Base-by-base conservation (phyloP, 2,329 filamentous ascomycete genomes). In the Talaromyces funiculosus region DNA sequence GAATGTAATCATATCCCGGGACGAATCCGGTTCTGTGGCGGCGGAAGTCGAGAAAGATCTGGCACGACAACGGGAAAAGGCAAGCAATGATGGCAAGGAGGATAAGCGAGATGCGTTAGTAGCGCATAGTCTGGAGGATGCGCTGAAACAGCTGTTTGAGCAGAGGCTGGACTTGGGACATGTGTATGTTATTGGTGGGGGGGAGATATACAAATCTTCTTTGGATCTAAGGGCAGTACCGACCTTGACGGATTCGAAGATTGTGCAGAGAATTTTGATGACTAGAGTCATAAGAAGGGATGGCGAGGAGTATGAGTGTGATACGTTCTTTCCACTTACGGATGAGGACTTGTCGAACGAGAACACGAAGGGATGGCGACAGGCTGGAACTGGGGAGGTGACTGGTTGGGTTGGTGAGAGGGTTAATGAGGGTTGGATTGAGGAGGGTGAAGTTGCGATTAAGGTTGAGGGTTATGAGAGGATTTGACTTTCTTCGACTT, bases 111-210 rank as follows among this genome's bases (percentile, higher is more conserved):
- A 75, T 63, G 70, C 72, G 6, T 61, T 90, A 2, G 81, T 84
- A 55, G 82, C 84, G 3, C 70, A 75, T 1, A 86, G 86, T 10
- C 73, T 91, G 3, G 82, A 85, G 59, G 76, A 79, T 54, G 86
- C 86, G 3, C 66, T 90, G 43, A 68, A 69, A 53, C 69, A 67
- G 29, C 70, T 81, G 53, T 71, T 73, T 57, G 71, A 38, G 14
- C 37, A 22, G 12, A 26, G 45, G 14, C 24, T 16, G 8, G 57
- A 45, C 16, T 20, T 86, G 35, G 83, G 81, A 8, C 83, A 84
- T 67, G 81, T 91, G 3, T 97, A 92, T 74, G 84, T 97, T 45
- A 97, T 99, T 68, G 94, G 94, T 24, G 94, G 94, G 4, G 89
- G 86, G 60, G 88, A 92, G 77, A 87, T 97, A 65, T 99, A 97